Evolutionary conservation across 2,329 filamentous ascomycete species (phyloP).

Genomic region (Neonectria coccinea): DNA sequence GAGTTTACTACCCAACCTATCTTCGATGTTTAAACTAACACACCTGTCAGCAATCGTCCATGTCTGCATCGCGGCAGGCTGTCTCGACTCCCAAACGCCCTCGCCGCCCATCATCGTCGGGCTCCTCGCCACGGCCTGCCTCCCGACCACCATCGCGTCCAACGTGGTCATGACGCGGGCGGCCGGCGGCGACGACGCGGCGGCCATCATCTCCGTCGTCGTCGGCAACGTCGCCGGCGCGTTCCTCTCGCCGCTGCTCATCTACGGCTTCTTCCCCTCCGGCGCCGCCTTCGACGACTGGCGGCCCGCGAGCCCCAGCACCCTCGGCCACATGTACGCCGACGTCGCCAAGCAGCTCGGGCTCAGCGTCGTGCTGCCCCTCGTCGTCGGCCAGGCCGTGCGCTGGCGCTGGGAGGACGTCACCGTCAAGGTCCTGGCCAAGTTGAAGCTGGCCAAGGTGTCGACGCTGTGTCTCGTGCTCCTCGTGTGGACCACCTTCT

Average conservation of each 20-base stretch:
- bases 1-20: too few species aligned
- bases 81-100: slow-evolving; percentile 65
- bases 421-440: slow-evolving; percentile 65
- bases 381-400: slow-evolving; percentile 71
- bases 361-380: slow-evolving; percentile 73
- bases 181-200: slow-evolving; percentile 74
- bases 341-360: slow-evolving; percentile 77
- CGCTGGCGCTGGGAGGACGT: slow-evolving; percentile 62
- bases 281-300: slow-evolving; percentile 66
- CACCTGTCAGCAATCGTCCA: slow-evolving; percentile 55
- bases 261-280: slow-evolving; percentile 69
- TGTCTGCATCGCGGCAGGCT: slow-evolving; percentile 60
- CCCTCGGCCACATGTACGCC: slow-evolving; percentile 71
- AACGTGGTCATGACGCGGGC: slow-evolving; percentile 80
- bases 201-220: slow-evolving; percentile 75
- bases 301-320: slow-evolving; percentile 63
- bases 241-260: slow-evolving; percentile 73
- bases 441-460: slow-evolving; percentile 63
- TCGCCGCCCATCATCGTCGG: slow-evolving; percentile 75
- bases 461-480: slow-evolving; percentile 61
- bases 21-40: slow-evolving; percentile 23
- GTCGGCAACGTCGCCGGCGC: slow-evolving; percentile 77
- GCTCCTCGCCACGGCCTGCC: slow-evolving; percentile 74
- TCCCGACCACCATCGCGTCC: slow-evolving; percentile 78
- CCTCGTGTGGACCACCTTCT: slow-evolving; percentile 73